These are phyloP conservation scores for Phytophthora niederhauseri DNA, from an alignment of 352 stramenopile species.

Conservation along the genomic window DNA sequence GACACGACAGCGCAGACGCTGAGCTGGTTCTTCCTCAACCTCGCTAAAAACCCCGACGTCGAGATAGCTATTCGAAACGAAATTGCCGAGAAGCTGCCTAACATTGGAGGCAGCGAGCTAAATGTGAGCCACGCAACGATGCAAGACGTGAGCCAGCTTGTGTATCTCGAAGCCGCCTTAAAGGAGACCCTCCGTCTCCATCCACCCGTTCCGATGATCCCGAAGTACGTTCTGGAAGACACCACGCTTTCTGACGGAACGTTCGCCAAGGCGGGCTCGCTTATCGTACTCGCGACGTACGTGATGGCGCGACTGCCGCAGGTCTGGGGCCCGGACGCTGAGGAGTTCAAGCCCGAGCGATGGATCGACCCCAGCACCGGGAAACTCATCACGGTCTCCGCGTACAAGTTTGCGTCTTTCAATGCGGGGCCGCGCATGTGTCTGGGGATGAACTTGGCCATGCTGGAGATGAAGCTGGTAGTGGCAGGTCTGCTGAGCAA, in stretches of 20 bases:
- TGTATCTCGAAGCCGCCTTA: slow-evolving; percentile 55
- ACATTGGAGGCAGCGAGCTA: background rate
- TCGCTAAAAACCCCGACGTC: slow-evolving; percentile 56
- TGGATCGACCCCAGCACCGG: slow-evolving; percentile 47
- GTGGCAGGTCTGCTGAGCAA: slow-evolving; percentile 40
- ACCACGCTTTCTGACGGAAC: slow-evolving; percentile 65
- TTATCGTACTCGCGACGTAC: slow-evolving; percentile 40
- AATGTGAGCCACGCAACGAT: slow-evolving; percentile 16
- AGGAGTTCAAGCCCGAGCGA: slow-evolving; percentile 54
- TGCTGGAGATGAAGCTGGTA: slow-evolving; percentile 83
- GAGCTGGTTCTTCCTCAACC: slow-evolving; percentile 68
- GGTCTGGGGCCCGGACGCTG: slow-evolving; percentile 57
- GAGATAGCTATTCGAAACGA: slow-evolving; percentile 48
- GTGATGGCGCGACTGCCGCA: slow-evolving; percentile 46
- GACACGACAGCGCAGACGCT: slow-evolving; percentile 78
- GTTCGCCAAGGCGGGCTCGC: slow-evolving; percentile 29
- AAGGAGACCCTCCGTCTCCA: slow-evolving; percentile 38
- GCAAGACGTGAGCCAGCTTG: slow-evolving; percentile 35
- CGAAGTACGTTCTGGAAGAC: slow-evolving; percentile 42
- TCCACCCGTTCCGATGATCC: background rate
- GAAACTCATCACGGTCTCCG: slow-evolving; percentile 17
- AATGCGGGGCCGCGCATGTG: slow-evolving; percentile 65
- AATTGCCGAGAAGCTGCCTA: slow-evolving; percentile 29
- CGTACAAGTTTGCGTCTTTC: slow-evolving; percentile 59
- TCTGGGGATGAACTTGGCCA: slow-evolving; percentile 64